Evolutionary conservation across 192 early-diverging fungal species (phyloP).

Genomic region (Coemansia guatemalensis): DNA sequence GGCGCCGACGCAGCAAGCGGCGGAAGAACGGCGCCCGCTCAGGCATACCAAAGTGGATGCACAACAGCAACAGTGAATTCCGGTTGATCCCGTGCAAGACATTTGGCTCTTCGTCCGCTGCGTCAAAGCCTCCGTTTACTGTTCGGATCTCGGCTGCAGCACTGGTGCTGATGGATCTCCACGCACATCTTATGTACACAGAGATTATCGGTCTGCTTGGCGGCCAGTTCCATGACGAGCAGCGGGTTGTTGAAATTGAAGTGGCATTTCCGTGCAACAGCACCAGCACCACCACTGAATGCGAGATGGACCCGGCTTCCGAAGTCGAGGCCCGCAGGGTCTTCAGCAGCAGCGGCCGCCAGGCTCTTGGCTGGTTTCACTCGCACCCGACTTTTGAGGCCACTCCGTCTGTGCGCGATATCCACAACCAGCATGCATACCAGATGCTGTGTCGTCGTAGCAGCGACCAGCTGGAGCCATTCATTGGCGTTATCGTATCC

Average conservation of each 20-base stretch:
- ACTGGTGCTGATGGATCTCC: constrained; percentile 89
- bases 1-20: constrained; percentile 1
- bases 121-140: constrained; percentile 15
- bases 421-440: constrained; percentile 86
- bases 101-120: constrained; percentile 4
- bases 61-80: constrained; percentile 35
- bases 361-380: constrained; percentile 94
- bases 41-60: neutral
- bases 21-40: constrained; percentile 4
- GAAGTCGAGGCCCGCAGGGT: constrained; percentile 79
- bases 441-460: constrained; percentile 75
- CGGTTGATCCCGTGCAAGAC: constrained; percentile 33
- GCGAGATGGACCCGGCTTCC: constrained; percentile 91
- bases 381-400: constrained; percentile 94
- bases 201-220: constrained; percentile 94
- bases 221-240: constrained; percentile 62
- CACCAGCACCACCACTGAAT: constrained; percentile 81
- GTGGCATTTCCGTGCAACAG: constrained; percentile 80
- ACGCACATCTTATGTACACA: constrained; percentile 85
- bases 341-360: constrained; percentile 62
- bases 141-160: constrained; percentile 30
- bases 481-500: constrained; percentile 85
- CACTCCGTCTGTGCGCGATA: constrained; percentile 84
- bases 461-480: constrained; percentile 72
- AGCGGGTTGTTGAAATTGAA: constrained; percentile 58